phyloP scores from a whole-genome alignment of 768 basidiomycete species.

The Tulasnella sp. region DNA sequence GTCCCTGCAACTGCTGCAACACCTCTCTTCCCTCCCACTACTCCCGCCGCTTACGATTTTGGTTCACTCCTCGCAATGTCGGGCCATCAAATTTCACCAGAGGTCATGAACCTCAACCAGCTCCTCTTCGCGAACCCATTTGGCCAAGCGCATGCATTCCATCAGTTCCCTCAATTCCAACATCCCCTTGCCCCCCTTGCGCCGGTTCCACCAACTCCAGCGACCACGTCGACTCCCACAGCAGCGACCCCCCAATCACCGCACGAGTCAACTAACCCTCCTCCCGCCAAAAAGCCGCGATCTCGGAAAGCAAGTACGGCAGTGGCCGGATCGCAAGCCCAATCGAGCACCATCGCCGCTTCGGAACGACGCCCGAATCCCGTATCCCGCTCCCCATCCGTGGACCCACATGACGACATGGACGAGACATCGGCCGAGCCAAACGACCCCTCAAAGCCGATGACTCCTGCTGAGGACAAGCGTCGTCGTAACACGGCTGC shows the following conservation, averaged over 20 bases:
- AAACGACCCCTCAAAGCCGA: slow-evolving; percentile 18
- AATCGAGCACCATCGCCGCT: slow-evolving; percentile 10
- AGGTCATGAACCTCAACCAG: slow-evolving; percentile 42
- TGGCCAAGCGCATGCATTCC: slow-evolving; percentile 22
- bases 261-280: background rate
- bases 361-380: slow-evolving; percentile 18
- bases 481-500: slow-evolving; percentile 91
- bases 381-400: slow-evolving; percentile 11
- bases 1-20: slow-evolving; percentile 34
- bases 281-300: slow-evolving; percentile 25
- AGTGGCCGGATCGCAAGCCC: slow-evolving; percentile 2
- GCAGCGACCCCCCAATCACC: background rate
- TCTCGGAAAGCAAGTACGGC: slow-evolving; percentile 22
- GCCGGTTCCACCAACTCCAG: slow-evolving; percentile 44
- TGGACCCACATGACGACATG: slow-evolving; percentile 33
- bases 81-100: slow-evolving; percentile 41
- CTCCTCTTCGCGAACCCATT: slow-evolving; percentile 54
- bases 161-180: background rate
- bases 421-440: slow-evolving; percentile 24
- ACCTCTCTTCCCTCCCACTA: background rate
- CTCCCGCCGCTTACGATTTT: slow-evolving; percentile 44
- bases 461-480: slow-evolving; percentile 76
- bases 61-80: slow-evolving; percentile 40
- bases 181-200: slow-evolving; percentile 35
- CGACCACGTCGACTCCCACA: slow-evolving; percentile 35